Evolutionary conservation across 2,329 filamentous ascomycete species (phyloP).

Genomic region (Talaromyces sp.): DNA sequence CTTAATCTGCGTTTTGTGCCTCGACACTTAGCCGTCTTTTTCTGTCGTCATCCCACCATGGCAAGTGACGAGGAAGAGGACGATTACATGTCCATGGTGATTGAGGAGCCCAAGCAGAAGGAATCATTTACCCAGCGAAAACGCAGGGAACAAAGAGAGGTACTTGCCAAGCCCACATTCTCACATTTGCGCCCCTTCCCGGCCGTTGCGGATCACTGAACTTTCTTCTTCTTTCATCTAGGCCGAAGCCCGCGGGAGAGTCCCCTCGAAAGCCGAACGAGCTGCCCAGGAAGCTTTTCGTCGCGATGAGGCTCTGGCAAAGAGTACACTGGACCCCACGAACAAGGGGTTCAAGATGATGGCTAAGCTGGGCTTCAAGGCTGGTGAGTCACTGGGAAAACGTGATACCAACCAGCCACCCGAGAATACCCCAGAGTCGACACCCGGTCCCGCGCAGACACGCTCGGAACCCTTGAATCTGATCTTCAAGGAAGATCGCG

Average conservation of each 20-base stretch:
- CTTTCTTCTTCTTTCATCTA: slow-evolving; percentile 36
- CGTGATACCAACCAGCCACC: slow-evolving; percentile 42
- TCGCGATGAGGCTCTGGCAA: slow-evolving; percentile 75
- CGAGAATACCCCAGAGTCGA: not conserved
- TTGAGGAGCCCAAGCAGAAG: slow-evolving; percentile 66
- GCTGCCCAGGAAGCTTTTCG: slow-evolving; percentile 72
- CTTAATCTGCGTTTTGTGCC: slow-evolving; percentile 7
- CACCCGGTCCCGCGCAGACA: slow-evolving; percentile 31
- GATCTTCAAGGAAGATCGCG: slow-evolving; percentile 74
- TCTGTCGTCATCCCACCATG: slow-evolving; percentile 7
- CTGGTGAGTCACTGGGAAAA: slow-evolving; percentile 73
- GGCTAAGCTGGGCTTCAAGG: slow-evolving; percentile 88
- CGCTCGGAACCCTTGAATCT: slow-evolving; percentile 75
- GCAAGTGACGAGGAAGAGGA: slow-evolving; percentile 72
- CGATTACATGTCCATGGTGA: slow-evolving; percentile 97
- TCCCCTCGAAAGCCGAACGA: slow-evolving; percentile 78
- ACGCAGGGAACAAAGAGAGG: slow-evolving; percentile 56
- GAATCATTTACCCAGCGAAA: slow-evolving; percentile 67
- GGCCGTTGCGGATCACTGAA: slow-evolving; percentile 53
- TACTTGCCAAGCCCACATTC: slow-evolving; percentile 24
- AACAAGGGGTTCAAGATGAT: slow-evolving; percentile 96
- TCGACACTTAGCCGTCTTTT: slow-evolving; percentile 8
- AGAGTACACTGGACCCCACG: slow-evolving; percentile 69
- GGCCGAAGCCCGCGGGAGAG: slow-evolving; percentile 67
- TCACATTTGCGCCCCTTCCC: slow-evolving; percentile 33